Evolutionary conservation across 768 basidiomycete species (phyloP), one percentile per base, ranked within the genome.

Genomic region (Lactifluus subvellereus): DNA sequence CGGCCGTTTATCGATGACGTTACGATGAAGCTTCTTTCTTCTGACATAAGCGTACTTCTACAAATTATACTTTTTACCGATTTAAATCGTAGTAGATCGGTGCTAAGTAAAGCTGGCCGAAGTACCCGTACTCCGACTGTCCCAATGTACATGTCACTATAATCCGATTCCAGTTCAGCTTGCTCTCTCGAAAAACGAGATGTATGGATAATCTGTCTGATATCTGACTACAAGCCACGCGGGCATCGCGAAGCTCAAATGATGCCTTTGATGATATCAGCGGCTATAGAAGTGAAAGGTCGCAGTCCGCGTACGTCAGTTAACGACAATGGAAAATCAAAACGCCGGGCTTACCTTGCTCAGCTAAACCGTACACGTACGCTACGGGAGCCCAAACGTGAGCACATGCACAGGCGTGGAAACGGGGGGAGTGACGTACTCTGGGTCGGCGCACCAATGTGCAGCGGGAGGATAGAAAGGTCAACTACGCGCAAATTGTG

Each of bases 401-500:
- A 60, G n/a, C 22, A 45, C 45, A 3, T 8, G 11, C 11, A 10
- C 16, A 7, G 1, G 11, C 4, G 7, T 20, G 8, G 11, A 22
- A 35, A 14, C 33, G 16, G 6, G 20, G 10, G 9, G 14, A 22
- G 10, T 5, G 7, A 69, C 72, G 27, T 49, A 80, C 80, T 65
- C 72, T 80, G 78, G 4, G 80, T 71, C 65, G 83, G 82, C 4
- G 77, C 75, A 7, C 76, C 75, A 57, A 83, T 72, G 50, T 82
- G 82, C 56, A 84, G 69, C 2, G 84, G 83, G 7, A 83, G 69
- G 54, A 84, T 73, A 4, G 81, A 82, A n/a, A 84, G 57, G 67
- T 84, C 82, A 10, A 76, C 81, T 6, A 85, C 76, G 7, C 84
- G 77, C n/a, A 85, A 58, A 64, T 84, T 84, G 51, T 69, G 75